These are phyloP conservation scores for Pilasporangium apinafurcum DNA, from an alignment of 352 stramenopile genomes.

Conservation along the genomic window DNA sequence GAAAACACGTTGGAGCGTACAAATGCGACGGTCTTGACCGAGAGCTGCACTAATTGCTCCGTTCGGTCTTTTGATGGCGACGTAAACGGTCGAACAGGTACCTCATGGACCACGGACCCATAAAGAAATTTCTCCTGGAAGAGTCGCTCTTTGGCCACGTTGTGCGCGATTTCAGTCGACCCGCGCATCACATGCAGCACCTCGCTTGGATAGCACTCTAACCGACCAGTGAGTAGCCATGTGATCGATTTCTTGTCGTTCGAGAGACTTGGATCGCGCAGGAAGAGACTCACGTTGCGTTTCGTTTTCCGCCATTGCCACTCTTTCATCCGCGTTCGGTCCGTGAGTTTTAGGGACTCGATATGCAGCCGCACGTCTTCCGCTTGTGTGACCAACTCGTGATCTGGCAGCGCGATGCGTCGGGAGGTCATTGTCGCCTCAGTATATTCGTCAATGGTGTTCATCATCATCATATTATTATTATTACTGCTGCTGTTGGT, in stretches of 20 bases:
- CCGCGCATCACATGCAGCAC: background rate
- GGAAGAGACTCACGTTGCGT: constrained; percentile 8
- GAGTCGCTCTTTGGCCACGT: constrained; percentile 5
- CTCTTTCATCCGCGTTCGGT: background rate
- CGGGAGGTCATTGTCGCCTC: no score
- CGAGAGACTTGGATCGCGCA: no score
- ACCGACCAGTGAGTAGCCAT: no score
- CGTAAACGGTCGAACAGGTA: no score
- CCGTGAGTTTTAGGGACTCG: constrained; percentile 14
- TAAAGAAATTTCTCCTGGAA: constrained; percentile 22
- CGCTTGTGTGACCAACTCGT: constrained; percentile 21
- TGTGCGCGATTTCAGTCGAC: background rate
- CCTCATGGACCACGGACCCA: constrained; percentile 30
- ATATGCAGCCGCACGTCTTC: constrained; percentile 9
- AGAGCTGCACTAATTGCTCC: constrained; percentile 9
- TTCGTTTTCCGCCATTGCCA: constrained; percentile 17
- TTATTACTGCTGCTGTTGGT: no score
- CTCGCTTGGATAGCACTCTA: no score
- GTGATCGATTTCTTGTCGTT: background rate
- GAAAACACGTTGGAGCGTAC: constrained; percentile 25
- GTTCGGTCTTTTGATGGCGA: no score
- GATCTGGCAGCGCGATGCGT: no score
- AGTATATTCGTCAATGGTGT: no score
- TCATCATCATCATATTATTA: no score
- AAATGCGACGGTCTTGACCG: constrained; percentile 31